These are phyloP conservation scores for Pelagophyceae sp. DNA, from an alignment of 352 stramenopile species.

Conservation along the genomic window DNA sequence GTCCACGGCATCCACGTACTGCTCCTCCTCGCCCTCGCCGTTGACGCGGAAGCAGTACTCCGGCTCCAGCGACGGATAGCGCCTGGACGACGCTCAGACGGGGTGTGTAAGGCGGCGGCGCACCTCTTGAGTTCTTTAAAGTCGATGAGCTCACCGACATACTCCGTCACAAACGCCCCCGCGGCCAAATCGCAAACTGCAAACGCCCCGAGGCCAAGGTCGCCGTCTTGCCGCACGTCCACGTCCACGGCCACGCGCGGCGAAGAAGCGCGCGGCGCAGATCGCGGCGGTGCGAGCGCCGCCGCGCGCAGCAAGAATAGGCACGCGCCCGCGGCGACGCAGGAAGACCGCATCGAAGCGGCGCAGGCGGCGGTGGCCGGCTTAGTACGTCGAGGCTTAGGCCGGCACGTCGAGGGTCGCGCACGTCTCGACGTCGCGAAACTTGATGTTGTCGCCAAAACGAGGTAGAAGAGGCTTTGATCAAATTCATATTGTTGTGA, in stretches of 20 bases:
- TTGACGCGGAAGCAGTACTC: slow-evolving; percentile 11
- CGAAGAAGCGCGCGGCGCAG: no score
- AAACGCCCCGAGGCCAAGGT: slow-evolving; percentile 7
- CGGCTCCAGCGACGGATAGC: not conserved
- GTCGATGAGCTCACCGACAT: not conserved
- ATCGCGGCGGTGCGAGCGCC: no score
- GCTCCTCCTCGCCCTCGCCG: not conserved
- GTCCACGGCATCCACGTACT: not conserved
- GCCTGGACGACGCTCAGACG: not conserved
- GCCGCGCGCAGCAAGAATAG: no score
- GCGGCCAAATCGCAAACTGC: not conserved
- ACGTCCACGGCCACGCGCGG: not conserved
- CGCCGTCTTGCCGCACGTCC: not conserved
- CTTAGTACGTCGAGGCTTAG: no score
- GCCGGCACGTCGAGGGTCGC: no score
- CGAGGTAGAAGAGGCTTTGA: no score
- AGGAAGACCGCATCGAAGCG: no score
- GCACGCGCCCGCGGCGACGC: no score
- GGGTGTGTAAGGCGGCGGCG: not conserved
- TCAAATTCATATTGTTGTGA: no score
- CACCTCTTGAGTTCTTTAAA: not conserved
- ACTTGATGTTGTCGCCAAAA: no score
- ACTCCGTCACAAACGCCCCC: not conserved
- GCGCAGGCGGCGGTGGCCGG: no score
- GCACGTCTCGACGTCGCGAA: no score